Evolutionary conservation across 805 yeast species (phyloP).

Genomic region (Candida sonorensis): DNA sequence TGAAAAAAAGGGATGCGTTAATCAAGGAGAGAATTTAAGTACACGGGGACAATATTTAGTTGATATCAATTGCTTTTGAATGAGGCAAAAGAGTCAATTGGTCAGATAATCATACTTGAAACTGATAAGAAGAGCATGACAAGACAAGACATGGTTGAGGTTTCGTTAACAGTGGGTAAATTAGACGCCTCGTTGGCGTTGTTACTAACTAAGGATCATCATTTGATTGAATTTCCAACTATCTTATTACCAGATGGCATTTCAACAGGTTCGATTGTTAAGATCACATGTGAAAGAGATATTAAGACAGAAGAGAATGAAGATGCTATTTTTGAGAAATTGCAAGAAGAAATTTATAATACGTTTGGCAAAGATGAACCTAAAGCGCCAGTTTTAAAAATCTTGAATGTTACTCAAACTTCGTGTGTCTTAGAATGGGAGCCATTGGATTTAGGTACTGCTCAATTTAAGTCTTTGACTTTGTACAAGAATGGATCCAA

Average conservation of each 20-base stretch:
- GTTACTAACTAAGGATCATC: conserved; percentile 81
- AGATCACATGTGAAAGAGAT: conserved; percentile 78
- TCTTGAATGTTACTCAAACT: conserved; percentile 85
- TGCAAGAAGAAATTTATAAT: conserved; percentile 68
- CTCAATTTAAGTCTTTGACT: conserved; percentile 67
- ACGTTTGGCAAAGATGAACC: conserved; percentile 75
- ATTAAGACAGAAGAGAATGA: conserved; percentile 57
- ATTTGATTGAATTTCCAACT: conserved; percentile 95
- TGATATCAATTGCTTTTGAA: no score
- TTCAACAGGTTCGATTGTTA: conserved; percentile 85
- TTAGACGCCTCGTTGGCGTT: conserved; percentile 92
- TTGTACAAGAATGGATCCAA: conserved; percentile 70
- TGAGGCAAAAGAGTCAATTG: no score
- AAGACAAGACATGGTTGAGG: conserved; percentile 56
- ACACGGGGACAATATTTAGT: no score
- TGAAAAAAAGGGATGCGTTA: no score
- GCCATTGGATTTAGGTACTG: conserved; percentile 72
- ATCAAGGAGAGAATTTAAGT: no score
- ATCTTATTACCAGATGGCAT: conserved; percentile 85
- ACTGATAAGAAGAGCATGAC: no score
- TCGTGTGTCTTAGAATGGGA: conserved; percentile 96
- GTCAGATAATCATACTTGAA: no score
- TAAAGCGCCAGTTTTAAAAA: conserved; percentile 55
- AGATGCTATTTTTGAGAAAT: conserved; percentile 44
- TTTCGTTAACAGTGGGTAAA: conserved; percentile 90